Conservation (phyloP, 2,329 filamentous ascomycete genomes). For the Phoma sp. region DNA sequence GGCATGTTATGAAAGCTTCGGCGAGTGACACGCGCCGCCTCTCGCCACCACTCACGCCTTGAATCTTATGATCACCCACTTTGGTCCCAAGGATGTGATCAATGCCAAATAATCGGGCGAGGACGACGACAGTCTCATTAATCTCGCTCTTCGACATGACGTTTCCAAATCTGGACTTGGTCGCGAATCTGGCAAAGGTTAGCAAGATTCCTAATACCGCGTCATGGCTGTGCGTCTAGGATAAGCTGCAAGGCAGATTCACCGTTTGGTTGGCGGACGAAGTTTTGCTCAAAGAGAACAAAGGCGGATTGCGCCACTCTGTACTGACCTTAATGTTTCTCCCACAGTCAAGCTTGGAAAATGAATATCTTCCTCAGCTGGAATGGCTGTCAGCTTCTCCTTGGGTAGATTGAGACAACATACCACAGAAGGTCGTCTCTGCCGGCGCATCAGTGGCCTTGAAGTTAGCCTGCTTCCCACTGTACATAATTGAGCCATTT, state of each 20-base stretch:
- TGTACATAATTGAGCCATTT: constrained; percentile 2
- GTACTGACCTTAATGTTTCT: constrained; percentile 6
- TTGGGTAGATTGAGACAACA: neutral
- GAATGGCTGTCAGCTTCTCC: neutral
- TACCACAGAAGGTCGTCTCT: constrained; percentile 10
- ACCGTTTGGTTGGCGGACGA: neutral
- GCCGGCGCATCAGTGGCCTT: constrained; percentile 2
- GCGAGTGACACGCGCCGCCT: constrained; percentile 72
- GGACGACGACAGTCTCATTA: neutral
- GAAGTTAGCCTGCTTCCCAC: constrained; percentile 2
- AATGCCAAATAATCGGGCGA: constrained; percentile 26
- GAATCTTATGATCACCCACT: constrained; percentile 69
- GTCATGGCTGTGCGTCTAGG: too few species aligned
- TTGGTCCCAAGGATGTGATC: constrained; percentile 66
- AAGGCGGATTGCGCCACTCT: neutral
- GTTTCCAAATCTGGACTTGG: constrained; percentile 6
- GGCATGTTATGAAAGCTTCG: constrained; percentile 63
- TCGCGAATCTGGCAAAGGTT: constrained; percentile 3
- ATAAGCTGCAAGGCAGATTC: neutral
- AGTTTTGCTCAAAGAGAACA: neutral
- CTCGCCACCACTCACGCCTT: constrained; percentile 72
- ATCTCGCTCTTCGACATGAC: constrained; percentile 5
- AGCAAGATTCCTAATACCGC: neutral
- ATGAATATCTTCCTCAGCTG: constrained; percentile 10
- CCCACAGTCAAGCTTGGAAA: constrained; percentile 10